A percentile compares a stretch with the other conserved stretches of the same genome.
Conservation (phyloP, 331 rosid species). For the Prunus yedoensis region DNA sequence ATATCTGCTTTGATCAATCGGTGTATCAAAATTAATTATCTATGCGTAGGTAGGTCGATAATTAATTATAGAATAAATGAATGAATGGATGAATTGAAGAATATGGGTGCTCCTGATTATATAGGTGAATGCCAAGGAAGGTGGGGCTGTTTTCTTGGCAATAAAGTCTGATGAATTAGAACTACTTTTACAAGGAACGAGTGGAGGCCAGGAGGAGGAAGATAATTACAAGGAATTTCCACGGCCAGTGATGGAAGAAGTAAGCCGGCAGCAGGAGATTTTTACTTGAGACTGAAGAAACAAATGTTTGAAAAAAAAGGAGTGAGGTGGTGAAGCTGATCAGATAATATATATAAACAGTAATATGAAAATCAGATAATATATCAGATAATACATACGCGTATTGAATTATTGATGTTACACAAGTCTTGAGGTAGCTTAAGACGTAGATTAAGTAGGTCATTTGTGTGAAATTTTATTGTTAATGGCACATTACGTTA, state of each 20-base stretch:
- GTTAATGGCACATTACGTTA: conserved; percentile 20
- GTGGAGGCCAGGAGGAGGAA: conserved; percentile 1
- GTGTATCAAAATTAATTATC: background rate
- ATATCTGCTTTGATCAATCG: background rate
- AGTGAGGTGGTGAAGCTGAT: background rate
- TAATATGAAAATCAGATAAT: background rate
- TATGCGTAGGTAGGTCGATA: no score
- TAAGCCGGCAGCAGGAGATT: conserved; percentile 31
- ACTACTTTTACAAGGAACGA: conserved; percentile 27
- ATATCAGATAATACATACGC: background rate
- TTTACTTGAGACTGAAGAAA: conserved; percentile 40
- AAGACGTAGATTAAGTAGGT: background rate
- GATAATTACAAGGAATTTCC: conserved; percentile 6
- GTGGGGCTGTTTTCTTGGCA: conserved; percentile 32
- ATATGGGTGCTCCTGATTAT: conserved; percentile 12
- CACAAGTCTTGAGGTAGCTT: conserved; percentile 23
- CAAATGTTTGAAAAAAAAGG: conserved; percentile 25
- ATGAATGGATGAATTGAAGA: background rate
- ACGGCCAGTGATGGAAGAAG: conserved; percentile 8
- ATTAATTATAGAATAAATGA: background rate
- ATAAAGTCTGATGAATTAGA: background rate
- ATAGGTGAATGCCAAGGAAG: conserved; percentile 14
- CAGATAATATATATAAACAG: background rate
- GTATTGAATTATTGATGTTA: conserved; percentile 4
- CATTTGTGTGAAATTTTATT: background rate